Evolutionary conservation across 1,284 basidiomycete genomes (phyloP), one percentile per base, ranked within the genome.

Genomic region (Schizophyllum commune): DNA sequence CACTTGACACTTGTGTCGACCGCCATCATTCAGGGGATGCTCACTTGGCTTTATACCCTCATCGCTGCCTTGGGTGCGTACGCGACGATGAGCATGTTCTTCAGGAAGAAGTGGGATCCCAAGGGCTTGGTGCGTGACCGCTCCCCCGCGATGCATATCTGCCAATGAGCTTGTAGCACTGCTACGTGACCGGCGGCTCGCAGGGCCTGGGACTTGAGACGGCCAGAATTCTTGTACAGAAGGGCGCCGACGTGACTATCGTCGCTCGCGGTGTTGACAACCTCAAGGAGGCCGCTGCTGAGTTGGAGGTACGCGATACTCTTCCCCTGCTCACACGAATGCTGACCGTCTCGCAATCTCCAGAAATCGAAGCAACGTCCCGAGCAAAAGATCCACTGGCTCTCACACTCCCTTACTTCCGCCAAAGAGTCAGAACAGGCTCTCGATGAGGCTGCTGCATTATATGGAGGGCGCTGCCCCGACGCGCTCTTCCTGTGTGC

Each of bases 401-500:
- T 89, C 68, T 86, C 89, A 0, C 87, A 81, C 67, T 80, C 86
- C 60, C 74, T 93, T 32, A 77, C 78, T 54, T 74, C 79, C 19
- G 75, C 81, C 5, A 69, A 74, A 6, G 77, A 76, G 0, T 80
- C 90, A 4, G 69, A 74, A 1, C 77, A 77, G 3, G 90, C 91
- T 1, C 72, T 94, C 17, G 77, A 84, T 22, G 74, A 81, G 19
- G 88, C 84, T 1, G 83, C 79, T 58, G 71, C 72, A 21, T 73
- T 79, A 0, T 82, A 86, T 65, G 78, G 73, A 5, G 85, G 85
- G 0, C 72, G 73, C 47, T 77, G 79, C 5, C 92, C 92, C 0
- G 91, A 94, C 66, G 85, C 84, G 11, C 77, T 92, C 55, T 90
- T 95, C 70, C 78, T 88, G 32, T 93, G 91, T 68, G 92, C 92